Evolutionary conservation across 257 asterid genomes (phyloP), one percentile per base, ranked within the genome.

Genomic region (Solanum tarapatanum): DNA sequence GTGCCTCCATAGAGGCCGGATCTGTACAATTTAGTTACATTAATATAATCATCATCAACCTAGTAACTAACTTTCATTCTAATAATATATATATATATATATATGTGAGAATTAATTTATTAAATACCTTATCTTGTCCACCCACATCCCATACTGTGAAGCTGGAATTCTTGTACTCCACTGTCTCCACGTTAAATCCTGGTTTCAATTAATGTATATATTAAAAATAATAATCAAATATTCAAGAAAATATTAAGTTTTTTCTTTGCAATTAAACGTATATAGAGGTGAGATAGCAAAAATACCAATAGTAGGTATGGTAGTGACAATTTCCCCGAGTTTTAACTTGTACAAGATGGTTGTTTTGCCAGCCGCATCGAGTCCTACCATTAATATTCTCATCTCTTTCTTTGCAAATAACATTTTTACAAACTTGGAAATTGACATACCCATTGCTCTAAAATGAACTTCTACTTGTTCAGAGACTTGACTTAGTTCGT

Each of bases 131-230:
- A 60, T 90, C 95, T 84, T 92, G 93, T 3, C 94, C 95, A 33
- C 95, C 95, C 0, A 93, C 94, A 90, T 93, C 95, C 93, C 93
- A 91, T 39, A 92, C 93, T 0, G 93, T 89, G 88, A 92, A 90
- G 74, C 93, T 92, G 77, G 82, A 90, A 58, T 91, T 89, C 83
- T 90, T 92, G 77, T 91, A 91, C 60, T 92, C 93, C 2, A 92
- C 93, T 1, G 93, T 92, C 93, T 92, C 94, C 33, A 91, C 91
- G 35, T 92, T 93, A 75, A 93, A 93, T 48, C 92, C 93, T 90
- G 90, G 24, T 23, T 26, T 68, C n/a, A 73, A 73, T 73, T 72
- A 32, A 72, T 32, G 24, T 4, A n/a, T 62, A 9, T 23, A 62
- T 23, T 21, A 14, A 69, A 30, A 13, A 7, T 28, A 35, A 5